Percentiles rank a stretch among this genome's conserved stretches.
These are phyloP conservation scores for Flaveria ramosissima DNA, from an alignment of 129 eudicot species.

Conservation along the genomic window DNA sequence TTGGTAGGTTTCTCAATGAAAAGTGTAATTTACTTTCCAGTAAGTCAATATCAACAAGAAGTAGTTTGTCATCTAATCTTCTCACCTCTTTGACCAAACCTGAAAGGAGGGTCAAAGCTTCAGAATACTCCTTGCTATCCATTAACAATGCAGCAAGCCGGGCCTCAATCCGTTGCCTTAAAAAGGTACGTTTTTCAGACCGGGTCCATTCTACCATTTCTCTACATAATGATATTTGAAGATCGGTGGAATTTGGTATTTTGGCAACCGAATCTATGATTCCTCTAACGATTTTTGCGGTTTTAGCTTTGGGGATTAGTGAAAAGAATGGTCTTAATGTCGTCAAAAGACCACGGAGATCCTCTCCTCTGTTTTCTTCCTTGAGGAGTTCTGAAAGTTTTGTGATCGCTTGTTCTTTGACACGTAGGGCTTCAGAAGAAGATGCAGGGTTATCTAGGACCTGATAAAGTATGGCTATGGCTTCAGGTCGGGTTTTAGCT, in stretches of 20 bases:
- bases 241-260: constrained; percentile 52
- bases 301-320: constrained; percentile 53
- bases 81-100: constrained; percentile 53
- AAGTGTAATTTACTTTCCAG: constrained; percentile 65
- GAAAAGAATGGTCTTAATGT: constrained; percentile 57
- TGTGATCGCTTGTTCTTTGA: constrained; percentile 52
- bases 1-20: constrained; percentile 49
- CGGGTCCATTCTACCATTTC: constrained; percentile 69
- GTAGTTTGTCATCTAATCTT: constrained; percentile 49
- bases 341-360: constrained; percentile 57
- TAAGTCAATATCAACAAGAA: constrained; percentile 59
- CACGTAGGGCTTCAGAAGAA: constrained; percentile 55
- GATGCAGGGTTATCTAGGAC: constrained; percentile 49
- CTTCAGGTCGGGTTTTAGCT: constrained; percentile 48
- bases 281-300: constrained; percentile 59
- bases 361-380: constrained; percentile 50
- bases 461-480: constrained; percentile 50
- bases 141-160: constrained; percentile 43
- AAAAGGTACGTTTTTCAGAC: constrained; percentile 57
- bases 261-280: constrained; percentile 48
- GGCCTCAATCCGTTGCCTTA: constrained; percentile 52
- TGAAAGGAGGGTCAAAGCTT: constrained; percentile 48
- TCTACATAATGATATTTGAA: constrained; percentile 59
- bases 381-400: constrained; percentile 47
- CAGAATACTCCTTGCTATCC: constrained; percentile 54